Evolutionary conservation across 1,139 yeast genomes (phyloP).

Genomic region (Lodderomyces elongisporus): DNA sequence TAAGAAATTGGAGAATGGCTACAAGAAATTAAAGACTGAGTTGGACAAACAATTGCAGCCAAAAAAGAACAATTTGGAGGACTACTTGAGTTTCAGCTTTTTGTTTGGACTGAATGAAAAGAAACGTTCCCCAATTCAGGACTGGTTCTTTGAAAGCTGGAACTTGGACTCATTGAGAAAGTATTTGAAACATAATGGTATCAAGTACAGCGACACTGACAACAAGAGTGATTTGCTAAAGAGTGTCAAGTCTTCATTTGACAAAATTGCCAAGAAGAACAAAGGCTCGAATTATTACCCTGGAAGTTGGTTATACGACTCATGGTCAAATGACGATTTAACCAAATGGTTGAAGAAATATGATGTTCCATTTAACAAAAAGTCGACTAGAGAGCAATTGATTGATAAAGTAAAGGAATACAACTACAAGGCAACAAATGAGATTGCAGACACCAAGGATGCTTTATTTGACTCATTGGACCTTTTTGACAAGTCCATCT

Average conservation of each 20-base stretch:
- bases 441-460: constrained; percentile 30
- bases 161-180: constrained; percentile 26
- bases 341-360: constrained; percentile 44
- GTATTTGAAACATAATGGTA: constrained; percentile 30
- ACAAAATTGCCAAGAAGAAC: constrained; percentile 27
- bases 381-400: constrained; percentile 34
- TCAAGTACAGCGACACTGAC: constrained; percentile 18
- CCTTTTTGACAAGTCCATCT: constrained; percentile 25
- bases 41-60: constrained; percentile 7
- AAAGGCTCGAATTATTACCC: constrained; percentile 44
- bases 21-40: constrained; percentile 7
- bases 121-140: constrained; percentile 7
- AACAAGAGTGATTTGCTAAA: constrained; percentile 32
- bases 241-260: constrained; percentile 33
- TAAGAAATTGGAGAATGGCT: constrained; percentile 17
- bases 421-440: constrained; percentile 34
- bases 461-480: constrained; percentile 36
- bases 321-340: constrained; percentile 42
- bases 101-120: constrained; percentile 10
- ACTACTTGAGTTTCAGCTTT: constrained; percentile 13
- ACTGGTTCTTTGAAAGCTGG: constrained; percentile 53
- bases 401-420: constrained; percentile 38
- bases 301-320: constrained; percentile 45
- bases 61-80: constrained; percentile 13
- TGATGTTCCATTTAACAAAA: constrained; percentile 36